A percentile compares a stretch with the other conserved stretches of the same genome.
These are phyloP conservation scores for Hyaloscypha hepaticicola DNA, from an alignment of 495 filamentous ascomycete species.

Conservation along the genomic window DNA sequence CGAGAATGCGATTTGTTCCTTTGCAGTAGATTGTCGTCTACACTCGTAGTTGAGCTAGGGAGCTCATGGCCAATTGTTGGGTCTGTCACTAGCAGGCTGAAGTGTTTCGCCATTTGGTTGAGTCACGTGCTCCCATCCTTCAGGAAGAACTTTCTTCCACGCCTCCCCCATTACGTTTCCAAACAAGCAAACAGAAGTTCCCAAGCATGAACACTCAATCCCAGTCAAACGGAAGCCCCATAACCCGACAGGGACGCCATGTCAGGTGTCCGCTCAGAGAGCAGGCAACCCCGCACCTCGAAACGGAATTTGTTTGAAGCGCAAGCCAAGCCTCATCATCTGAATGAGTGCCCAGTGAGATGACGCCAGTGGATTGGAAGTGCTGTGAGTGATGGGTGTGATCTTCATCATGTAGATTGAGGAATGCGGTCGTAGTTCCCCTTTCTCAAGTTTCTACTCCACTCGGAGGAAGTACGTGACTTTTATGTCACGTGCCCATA, in stretches of 20 bases:
- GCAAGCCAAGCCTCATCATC: not conserved
- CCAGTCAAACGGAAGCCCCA: not conserved
- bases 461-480: not conserved
- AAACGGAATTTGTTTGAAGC: not conserved
- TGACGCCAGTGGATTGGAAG: not conserved
- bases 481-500: too few relatives aligned
- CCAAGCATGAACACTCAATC: not conserved
- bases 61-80: too few relatives aligned
- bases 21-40: too few relatives aligned
- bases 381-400: too few relatives aligned
- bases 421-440: not conserved
- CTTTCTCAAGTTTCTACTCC: not conserved
- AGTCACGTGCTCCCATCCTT: not conserved
- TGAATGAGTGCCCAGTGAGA: not conserved
- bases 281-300: not conserved
- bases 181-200: too few relatives aligned
- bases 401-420: slow-evolving; percentile 7
- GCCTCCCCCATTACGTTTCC: too few relatives aligned
- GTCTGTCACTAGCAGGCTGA: too few relatives aligned
- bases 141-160: too few relatives aligned
- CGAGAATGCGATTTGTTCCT: too few relatives aligned
- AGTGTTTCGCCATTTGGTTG: too few relatives aligned
- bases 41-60: too few relatives aligned
- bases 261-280: not conserved
- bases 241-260: not conserved